Conservation (phyloP, 192 early-diverging fungal genomes). For the Geranomyces michiganensis region DNA sequence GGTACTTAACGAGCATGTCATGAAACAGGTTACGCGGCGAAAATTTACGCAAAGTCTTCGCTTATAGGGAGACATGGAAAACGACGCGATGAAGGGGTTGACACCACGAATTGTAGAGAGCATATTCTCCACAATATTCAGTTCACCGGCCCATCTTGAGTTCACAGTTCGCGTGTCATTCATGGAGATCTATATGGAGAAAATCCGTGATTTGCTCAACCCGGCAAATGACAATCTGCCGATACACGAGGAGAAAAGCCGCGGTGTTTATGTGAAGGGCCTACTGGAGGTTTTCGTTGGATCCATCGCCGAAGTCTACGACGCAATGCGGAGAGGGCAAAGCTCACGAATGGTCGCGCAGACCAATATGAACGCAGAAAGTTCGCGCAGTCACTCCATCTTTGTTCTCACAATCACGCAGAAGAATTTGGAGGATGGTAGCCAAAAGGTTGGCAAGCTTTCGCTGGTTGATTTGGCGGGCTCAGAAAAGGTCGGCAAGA, state of each 20-base stretch:
- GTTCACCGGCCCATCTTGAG: conserved; percentile 89
- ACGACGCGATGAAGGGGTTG: conserved; percentile 87
- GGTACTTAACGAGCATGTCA: conserved; percentile 18
- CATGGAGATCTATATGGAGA: conserved; percentile 99
- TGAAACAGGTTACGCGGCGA: background rate
- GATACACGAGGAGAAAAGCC: conserved; percentile 94
- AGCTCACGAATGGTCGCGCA: conserved; percentile 83
- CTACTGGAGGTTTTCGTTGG: conserved; percentile 96
- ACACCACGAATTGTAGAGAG: conserved; percentile 96
- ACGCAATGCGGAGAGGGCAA: conserved; percentile 95
- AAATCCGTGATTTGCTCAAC: conserved; percentile 93
- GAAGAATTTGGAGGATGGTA: conserved; percentile 90
- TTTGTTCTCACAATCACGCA: conserved; percentile 95
- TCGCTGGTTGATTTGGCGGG: conserved; percentile 99
- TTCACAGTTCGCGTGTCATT: conserved; percentile 99
- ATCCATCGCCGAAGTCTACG: conserved; percentile 92
- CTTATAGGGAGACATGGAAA: conserved; percentile 89
- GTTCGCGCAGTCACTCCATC: conserved; percentile 97
- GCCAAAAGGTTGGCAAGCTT: conserved; percentile 86
- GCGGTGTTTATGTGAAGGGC: conserved; percentile 98
- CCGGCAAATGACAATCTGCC: conserved; percentile 88
- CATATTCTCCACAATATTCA: conserved; percentile 91
- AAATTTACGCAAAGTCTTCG: background rate
- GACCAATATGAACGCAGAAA: conserved; percentile 99
- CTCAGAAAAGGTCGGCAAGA: conserved; percentile 97